Base-by-base conservation (phyloP, 2,329 filamentous ascomycete species). In the Elsinoe australis region DNA sequence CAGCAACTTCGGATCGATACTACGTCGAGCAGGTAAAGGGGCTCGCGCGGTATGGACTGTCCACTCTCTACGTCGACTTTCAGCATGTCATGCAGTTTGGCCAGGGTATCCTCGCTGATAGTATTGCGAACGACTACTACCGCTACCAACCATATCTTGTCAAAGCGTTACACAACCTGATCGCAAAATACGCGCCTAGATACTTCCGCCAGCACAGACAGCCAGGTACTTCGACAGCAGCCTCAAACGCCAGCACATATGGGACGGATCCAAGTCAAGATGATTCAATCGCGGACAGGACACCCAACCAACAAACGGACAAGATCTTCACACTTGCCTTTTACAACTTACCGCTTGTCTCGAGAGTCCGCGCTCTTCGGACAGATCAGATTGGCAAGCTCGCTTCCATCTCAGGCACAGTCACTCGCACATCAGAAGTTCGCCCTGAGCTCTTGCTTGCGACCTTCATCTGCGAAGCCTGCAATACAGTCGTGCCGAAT, bases 401-500 rank as follows among this genome's bases (percentile, higher is more conserved):
- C 34, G 79, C 95, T 4, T 95, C 92, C 8, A 94, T 98, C 57
- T 98, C 92, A 5, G 92, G 92, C 39, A 98, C 92, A 0, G 90
- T 95, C 21, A 98, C 92, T 1, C 79, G 92, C 64, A 98, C 92
- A 4, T 98, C 92, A 7, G 92, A 98, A 72, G 92, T 98, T 18
- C 80, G 92, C 26, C 92, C 92, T 0, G 92, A 98, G 67, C 70
- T 98, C 52, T 94, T 88, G 2, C 73, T 94, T 17, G 92, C 86
- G 4, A 95, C 92, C 0, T 98, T 98, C 60, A 80, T 83, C 49
- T 98, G 92, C 66, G 86, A 95, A 64, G 79, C 76, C 39, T 98
- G 92, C 70, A 84, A 86, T 55, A 82, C 80, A 2, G 80, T 89
- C 1, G 80, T 95, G 4, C 82, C 86, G 29, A 94, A 95, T 61